Evolutionary conservation across 2,329 filamentous ascomycete species (phyloP).

Genomic region (Hirsutella rhossiliensis): DNA sequence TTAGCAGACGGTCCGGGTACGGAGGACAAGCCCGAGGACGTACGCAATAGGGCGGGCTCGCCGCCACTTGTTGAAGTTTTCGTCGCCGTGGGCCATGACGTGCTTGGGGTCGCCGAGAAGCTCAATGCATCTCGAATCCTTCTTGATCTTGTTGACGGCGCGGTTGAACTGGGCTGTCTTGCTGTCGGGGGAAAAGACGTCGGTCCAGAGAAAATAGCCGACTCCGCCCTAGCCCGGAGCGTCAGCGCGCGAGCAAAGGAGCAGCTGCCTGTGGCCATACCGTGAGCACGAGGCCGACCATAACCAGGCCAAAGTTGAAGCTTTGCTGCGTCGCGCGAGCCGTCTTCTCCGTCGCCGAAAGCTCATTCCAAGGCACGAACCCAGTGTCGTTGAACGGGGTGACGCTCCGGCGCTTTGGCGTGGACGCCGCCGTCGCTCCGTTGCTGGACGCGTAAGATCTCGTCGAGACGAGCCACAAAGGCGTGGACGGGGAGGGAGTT

Average conservation of each 20-base stretch:
- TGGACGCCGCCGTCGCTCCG: constrained; percentile 20
- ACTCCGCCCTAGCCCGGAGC: constrained; percentile 50
- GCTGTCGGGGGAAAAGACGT: constrained; percentile 76
- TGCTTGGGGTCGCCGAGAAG: constrained; percentile 64
- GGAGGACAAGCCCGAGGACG: background rate
- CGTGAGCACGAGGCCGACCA: constrained; percentile 64
- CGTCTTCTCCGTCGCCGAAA: constrained; percentile 67
- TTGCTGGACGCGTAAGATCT: constrained; percentile 50
- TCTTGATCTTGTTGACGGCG: constrained; percentile 67
- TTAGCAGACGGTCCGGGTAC: constrained; percentile 12
- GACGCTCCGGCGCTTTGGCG: constrained; percentile 52
- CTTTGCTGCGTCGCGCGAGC: constrained; percentile 80
- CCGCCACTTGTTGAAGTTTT: constrained; percentile 72
- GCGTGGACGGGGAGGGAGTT: constrained; percentile 11
- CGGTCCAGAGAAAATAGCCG: constrained; percentile 63
- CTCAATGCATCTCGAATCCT: constrained; percentile 56
- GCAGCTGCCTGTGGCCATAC: constrained; percentile 31
- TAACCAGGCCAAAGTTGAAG: constrained; percentile 72
- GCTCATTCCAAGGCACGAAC: constrained; percentile 64
- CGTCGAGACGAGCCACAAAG: constrained; percentile 24
- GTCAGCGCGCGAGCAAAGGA: background rate
- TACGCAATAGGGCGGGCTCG: constrained; percentile 50
- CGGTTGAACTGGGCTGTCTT: constrained; percentile 83
- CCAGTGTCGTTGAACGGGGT: constrained; percentile 84
- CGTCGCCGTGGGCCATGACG: constrained; percentile 72